Conservation (phyloP, 306 rosid species). For the Trifolium pratense region DNA sequence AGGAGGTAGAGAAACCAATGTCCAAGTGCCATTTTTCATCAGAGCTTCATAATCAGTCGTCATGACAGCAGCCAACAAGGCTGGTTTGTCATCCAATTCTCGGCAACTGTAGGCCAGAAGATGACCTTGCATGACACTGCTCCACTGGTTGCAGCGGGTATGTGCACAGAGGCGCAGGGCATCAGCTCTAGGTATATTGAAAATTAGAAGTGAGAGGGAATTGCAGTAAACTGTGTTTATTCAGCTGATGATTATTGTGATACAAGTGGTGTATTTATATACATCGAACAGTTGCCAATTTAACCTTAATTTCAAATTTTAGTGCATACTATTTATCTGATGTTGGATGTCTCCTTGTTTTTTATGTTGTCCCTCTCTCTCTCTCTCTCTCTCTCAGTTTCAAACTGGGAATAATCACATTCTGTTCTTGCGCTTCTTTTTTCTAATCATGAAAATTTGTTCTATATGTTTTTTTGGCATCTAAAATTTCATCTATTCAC, state of each 20-base stretch:
- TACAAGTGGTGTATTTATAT: neutral
- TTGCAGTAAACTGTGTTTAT: constrained; percentile 1
- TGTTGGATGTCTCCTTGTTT: constrained; percentile 22
- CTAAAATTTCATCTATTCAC: constrained; percentile 24
- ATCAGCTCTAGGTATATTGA: neutral
- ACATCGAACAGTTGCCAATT: constrained; percentile 5
- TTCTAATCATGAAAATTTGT: constrained; percentile 3
- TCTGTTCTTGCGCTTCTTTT: neutral
- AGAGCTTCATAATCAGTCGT: neutral
- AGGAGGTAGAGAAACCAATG: neutral
- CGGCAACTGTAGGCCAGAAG: neutral
- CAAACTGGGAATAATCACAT: constrained; percentile 28
- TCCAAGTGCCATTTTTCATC: neutral
- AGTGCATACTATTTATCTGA: constrained; percentile 10
- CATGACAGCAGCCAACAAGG: neutral
- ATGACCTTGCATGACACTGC: neutral
- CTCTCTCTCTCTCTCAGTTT: constrained; percentile 34
- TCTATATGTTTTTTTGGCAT: constrained; percentile 18
- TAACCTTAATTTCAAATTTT: constrained; percentile 12
- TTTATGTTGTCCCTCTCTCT: constrained; percentile 32
- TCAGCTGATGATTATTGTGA: neutral
- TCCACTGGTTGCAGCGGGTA: neutral
- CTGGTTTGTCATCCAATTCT: neutral
- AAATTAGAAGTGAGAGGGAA: constrained; percentile 1
- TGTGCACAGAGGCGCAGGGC: neutral